These are phyloP conservation scores for Brassica carinata DNA, from an alignment of 345 rosid genomes.

Conservation along the genomic window DNA sequence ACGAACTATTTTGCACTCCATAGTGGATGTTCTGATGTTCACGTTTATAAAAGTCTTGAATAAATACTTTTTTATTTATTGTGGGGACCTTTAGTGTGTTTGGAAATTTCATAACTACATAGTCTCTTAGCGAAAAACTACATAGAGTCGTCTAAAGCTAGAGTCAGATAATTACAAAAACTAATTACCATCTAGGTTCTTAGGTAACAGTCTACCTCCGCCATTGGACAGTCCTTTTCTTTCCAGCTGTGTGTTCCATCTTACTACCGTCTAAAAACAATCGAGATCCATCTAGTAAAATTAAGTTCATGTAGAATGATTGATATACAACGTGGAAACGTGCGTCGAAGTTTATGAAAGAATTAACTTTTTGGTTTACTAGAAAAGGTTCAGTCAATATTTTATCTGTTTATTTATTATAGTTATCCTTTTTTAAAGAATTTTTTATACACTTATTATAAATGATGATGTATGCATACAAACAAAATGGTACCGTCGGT, in stretches of 20 bases:
- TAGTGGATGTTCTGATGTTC: no score
- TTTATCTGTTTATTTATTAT: no score
- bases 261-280: neutral
- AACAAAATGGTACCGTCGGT: constrained; percentile 35
- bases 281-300: constrained; percentile 10
- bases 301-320: constrained; percentile 1
- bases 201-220: constrained; percentile 30
- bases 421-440: no score
- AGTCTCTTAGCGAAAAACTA: no score
- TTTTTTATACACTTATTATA: neutral
- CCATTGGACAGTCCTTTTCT: constrained; percentile 31
- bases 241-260: constrained; percentile 11
- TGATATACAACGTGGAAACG: constrained; percentile 33
- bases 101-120: neutral
- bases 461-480: neutral
- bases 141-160: no score
- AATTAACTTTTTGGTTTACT: constrained; percentile 2
- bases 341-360: constrained; percentile 12
- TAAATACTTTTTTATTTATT: no score
- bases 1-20: neutral
- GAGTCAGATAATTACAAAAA: no score
- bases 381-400: neutral
- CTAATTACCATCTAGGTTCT: no score
- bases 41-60: neutral
- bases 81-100: neutral